phyloP scores from a whole-genome alignment of 108 stramenopile species.

The Conticribra weissflogii region DNA sequence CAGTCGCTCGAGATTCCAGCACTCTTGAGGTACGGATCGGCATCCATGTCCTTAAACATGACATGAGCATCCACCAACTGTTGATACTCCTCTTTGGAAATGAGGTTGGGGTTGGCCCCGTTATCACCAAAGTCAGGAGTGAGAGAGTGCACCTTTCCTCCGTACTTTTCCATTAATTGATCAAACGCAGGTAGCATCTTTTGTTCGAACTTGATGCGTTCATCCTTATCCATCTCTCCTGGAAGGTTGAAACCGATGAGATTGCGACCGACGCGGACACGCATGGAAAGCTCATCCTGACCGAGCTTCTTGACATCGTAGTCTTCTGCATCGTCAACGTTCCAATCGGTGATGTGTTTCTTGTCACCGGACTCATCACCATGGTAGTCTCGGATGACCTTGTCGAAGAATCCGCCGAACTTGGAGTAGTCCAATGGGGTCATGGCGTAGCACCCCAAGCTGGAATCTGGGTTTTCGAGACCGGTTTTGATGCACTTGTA shows the following conservation, averaged over 20 bases:
- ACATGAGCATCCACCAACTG: constrained; percentile 57
- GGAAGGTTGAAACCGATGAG: constrained; percentile 60
- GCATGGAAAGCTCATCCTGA: constrained; percentile 62
- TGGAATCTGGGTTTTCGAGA: constrained; percentile 58
- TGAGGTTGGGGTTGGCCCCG: constrained; percentile 53
- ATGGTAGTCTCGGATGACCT: constrained; percentile 63
- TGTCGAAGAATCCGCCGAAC: constrained; percentile 61
- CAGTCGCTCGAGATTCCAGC: constrained; percentile 62
- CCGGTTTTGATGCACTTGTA: constrained; percentile 58
- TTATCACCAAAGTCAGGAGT: constrained; percentile 59
- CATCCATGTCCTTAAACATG: constrained; percentile 64
- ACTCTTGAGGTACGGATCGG: constrained; percentile 61
- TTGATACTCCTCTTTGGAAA: constrained; percentile 54
- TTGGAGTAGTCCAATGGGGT: constrained; percentile 55
- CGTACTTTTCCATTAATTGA: constrained; percentile 49
- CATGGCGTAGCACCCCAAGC: constrained; percentile 65
- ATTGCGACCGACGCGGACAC: constrained; percentile 65
- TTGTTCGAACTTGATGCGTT: constrained; percentile 61
- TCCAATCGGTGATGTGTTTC: constrained; percentile 62
- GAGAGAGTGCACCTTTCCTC: constrained; percentile 53
- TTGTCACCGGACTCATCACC: constrained; percentile 39
- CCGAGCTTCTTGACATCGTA: constrained; percentile 58
- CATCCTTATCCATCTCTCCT: constrained; percentile 54
- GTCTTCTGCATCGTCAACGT: constrained; percentile 42
- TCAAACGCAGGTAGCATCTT: constrained; percentile 59